Percentiles rank a stretch among this genome's conserved stretches.
Evolutionary conservation across 1,139 yeast species (phyloP).

Genomic region (Blastobotrys malaysiensis): DNA sequence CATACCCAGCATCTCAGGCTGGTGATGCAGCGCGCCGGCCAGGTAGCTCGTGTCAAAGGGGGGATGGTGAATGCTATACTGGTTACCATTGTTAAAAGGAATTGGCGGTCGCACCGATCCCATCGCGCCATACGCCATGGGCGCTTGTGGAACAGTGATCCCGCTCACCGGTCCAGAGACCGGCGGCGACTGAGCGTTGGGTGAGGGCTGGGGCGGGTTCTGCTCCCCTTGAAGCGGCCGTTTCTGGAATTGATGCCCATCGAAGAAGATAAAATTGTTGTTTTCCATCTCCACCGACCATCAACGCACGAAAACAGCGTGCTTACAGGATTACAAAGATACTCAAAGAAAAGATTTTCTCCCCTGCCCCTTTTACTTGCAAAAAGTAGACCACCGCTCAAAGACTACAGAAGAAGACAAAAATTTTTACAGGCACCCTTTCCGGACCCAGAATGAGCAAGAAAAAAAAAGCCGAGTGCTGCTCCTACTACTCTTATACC

Average conservation of each 20-base stretch:
- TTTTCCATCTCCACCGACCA: background rate
- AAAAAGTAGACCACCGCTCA: background rate
- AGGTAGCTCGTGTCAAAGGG: background rate
- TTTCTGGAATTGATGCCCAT: background rate
- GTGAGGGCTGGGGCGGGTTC: background rate
- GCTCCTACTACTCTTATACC: background rate
- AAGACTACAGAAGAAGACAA: background rate
- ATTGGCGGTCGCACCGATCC: background rate
- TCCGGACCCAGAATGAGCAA: background rate
- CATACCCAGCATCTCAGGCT: background rate
- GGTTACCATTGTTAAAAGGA: background rate
- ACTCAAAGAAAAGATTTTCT: background rate
- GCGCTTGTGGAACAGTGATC: background rate
- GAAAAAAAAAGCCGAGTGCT: background rate
- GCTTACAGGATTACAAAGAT: too few species aligned
- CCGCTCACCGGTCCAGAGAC: background rate
- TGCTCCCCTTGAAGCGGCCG: background rate
- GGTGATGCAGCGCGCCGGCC: background rate
- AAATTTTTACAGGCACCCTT: background rate
- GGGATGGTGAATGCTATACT: background rate
- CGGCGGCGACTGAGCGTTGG: background rate
- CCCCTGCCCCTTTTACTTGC: background rate
- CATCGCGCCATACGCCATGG: background rate
- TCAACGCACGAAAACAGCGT: background rate
- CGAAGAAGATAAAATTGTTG: background rate